Percentiles rank a stretch among this genome's conserved stretches.
Conservation (phyloP, 176 grass and related monocot genomes). For the Carex scoparia region DNA sequence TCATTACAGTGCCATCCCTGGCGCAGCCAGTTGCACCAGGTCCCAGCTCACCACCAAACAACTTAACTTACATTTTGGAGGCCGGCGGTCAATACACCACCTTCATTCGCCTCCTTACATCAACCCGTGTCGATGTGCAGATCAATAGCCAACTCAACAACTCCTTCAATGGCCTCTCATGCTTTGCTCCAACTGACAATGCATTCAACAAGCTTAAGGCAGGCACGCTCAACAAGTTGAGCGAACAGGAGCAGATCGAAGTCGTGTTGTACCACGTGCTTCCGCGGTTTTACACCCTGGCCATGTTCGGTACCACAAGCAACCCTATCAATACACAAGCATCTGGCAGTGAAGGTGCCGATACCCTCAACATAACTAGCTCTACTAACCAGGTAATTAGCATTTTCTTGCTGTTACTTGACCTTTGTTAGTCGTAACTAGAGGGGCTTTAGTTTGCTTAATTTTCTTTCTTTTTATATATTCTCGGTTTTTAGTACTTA, state of each 20-base stretch:
- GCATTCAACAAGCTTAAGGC: conserved; percentile 46
- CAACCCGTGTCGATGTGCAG: conserved; percentile 37
- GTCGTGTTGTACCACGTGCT: conserved; percentile 56
- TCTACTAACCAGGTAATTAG: conserved; percentile 28
- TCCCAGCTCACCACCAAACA: not conserved
- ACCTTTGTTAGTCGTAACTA: not conserved
- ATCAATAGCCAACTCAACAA: conserved; percentile 55
- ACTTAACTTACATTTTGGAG: conserved; percentile 46
- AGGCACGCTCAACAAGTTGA: conserved; percentile 44
- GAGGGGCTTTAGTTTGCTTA: not conserved
- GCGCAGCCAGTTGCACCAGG: conserved; percentile 18
- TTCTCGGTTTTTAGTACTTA: not conserved
- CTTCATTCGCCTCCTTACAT: conserved; percentile 45
- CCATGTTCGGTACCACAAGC: conserved; percentile 50
- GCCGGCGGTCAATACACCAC: conserved; percentile 45
- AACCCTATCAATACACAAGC: conserved; percentile 68
- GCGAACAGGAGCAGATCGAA: conserved; percentile 42
- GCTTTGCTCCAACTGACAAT: conserved; percentile 55
- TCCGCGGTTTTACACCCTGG: conserved; percentile 43
- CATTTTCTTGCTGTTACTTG: not conserved
- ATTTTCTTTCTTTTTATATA: not conserved
- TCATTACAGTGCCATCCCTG: not conserved
- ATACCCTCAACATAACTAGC: conserved; percentile 56
- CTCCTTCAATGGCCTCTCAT: conserved; percentile 55
- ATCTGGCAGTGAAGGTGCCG: conserved; percentile 42